phyloP scores from a whole-genome alignment of 352 stramenopile species.

The Aphanomyces stellatus region DNA sequence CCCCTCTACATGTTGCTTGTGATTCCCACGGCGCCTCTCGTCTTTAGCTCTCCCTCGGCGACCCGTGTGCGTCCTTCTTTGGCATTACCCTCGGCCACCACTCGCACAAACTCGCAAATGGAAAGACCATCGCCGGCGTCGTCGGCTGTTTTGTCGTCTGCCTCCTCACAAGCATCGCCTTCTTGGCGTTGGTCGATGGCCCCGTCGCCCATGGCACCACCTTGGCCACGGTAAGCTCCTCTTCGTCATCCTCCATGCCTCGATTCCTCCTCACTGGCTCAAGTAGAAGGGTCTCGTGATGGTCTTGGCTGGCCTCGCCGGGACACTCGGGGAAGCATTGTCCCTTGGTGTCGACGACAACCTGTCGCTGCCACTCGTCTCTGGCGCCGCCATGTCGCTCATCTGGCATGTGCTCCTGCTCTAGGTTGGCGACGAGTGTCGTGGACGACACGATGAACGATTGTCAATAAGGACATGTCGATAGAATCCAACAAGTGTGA shows the following conservation, averaged over 20 bases:
- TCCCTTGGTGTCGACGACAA: constrained; percentile 17
- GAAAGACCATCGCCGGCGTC: constrained; percentile 15
- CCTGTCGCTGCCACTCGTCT: constrained; percentile 15
- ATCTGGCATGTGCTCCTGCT: not conserved
- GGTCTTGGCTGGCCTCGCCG: not conserved
- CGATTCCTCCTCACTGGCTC: too few species aligned
- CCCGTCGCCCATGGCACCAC: not conserved
- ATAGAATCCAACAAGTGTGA: not conserved
- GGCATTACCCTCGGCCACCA: constrained; percentile 15
- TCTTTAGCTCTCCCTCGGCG: constrained; percentile 16
- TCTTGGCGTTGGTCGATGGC: not conserved
- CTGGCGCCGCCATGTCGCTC: not conserved
- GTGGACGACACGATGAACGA: too few species aligned
- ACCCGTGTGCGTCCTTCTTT: constrained; percentile 21
- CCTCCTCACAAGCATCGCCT: constrained; percentile 3
- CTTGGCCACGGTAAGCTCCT: too few species aligned
- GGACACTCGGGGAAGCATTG: constrained; percentile 9
- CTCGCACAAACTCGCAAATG: constrained; percentile 10
- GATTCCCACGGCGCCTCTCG: not conserved
- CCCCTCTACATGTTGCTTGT: not conserved
- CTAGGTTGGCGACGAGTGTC: too few species aligned
- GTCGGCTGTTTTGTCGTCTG: constrained; percentile 17
- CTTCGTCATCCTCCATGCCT: too few species aligned
- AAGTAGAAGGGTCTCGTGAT: constrained; percentile 14
- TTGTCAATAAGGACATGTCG: too few species aligned